These are phyloP conservation scores for Penicillium digitatum DNA, from an alignment of 2,329 filamentous ascomycete genomes.

Conservation along the genomic window DNA sequence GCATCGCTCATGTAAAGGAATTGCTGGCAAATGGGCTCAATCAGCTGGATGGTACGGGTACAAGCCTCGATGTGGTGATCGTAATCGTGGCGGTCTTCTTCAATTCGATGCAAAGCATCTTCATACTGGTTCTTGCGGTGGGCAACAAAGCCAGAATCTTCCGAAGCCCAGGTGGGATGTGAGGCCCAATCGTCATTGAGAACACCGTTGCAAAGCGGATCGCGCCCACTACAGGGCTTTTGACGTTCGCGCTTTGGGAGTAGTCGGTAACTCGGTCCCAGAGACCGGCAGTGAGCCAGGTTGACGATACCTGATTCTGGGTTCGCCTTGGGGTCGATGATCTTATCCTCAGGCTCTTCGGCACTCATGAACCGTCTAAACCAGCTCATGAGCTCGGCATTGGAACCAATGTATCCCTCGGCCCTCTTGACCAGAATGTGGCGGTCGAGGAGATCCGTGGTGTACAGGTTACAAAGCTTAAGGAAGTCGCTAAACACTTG, in stretches of 20 bases:
- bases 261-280: constrained; percentile 90
- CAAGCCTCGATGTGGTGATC: constrained; percentile 98
- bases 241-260: constrained; percentile 86
- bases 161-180: constrained; percentile 96
- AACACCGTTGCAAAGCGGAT: constrained; percentile 88
- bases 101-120: constrained; percentile 89
- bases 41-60: constrained; percentile 87
- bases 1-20: constrained; percentile 72
- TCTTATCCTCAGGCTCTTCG: constrained; percentile 66
- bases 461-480: constrained; percentile 94
- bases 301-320: constrained; percentile 76
- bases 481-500: constrained; percentile 92
- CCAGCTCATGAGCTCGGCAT: constrained; percentile 80
- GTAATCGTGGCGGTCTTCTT: constrained; percentile 97
- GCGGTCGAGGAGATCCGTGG: constrained; percentile 84
- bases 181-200: constrained; percentile 98
- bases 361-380: constrained; percentile 81
- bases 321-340: constrained; percentile 73
- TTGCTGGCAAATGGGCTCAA: constrained; percentile 90
- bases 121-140: constrained; percentile 96
- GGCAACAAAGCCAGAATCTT: constrained; percentile 95
- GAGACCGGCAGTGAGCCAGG: constrained; percentile 89
- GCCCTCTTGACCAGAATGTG: constrained; percentile 79
- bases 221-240: constrained; percentile 87
- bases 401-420: constrained; percentile 79